Evolutionary conservation across 1,139 yeast genomes (phyloP), one percentile per base, ranked within the genome.

Genomic region (Suhomyces yuchorum): DNA sequence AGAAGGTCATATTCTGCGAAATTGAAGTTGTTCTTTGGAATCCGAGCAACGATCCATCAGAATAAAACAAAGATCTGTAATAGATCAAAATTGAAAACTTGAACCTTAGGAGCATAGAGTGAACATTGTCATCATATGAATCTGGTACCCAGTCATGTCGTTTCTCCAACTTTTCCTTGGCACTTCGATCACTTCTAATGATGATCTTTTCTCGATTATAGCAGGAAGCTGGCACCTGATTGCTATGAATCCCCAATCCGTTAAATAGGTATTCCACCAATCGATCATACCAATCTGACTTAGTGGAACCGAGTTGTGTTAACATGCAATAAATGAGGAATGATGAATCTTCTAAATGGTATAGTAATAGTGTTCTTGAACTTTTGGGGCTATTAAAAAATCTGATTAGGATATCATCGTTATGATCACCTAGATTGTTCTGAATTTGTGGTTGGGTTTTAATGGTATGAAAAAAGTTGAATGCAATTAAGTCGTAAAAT

Each of bases 211-310:
- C 77, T 32, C 69, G 57, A 8, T 57, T 56, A 47, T 62, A 73
- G 46, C 72, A 70, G 1, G 73, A 62, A 9, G 44, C 44, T 0
- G 74, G 71, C n/a, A 32, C 32, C 30, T 49, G 48, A 23, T 55
- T 48, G 37, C 54, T 52, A 4, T 56, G 46, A 3, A 49, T 30
- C 2, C 58, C 59, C 17, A 70, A 51, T 2, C 75, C 76, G 42
- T 63, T 61, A 44, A 73, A 65, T 0, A 61, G 53, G 41, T 49
- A 60, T 36, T 68, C 73, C 3, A 63, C 62, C 8, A 66, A 55
- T n/a, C 72, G 52, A 46, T 73, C 77, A 49, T 61, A 66, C 71
- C 73, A 66, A 47, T 65, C 55, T 8, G 41, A 47, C 35, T 56
- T 56, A 11, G 49, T 49, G n/a, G 52, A 49, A 8, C 57, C 56